A percentile compares a stretch with the other conserved stretches of the same genome.
These are phyloP conservation scores for Ceratobasidium sp. DNA, from an alignment of 1,284 basidiomycete genomes.

Conservation along the genomic window DNA sequence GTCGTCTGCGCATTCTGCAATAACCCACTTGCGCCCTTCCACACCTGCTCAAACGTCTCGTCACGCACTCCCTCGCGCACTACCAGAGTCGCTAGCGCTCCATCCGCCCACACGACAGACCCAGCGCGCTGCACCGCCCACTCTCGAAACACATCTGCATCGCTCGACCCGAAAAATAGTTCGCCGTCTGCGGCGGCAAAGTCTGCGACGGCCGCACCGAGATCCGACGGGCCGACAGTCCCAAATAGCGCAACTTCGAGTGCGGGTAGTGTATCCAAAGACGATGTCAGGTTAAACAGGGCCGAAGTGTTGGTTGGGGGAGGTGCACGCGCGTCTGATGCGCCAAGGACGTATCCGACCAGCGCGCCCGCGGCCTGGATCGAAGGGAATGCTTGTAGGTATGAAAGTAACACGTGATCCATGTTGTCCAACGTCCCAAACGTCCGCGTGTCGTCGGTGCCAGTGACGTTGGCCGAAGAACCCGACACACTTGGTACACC, in stretches of 20 bases:
- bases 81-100: conserved; percentile 61
- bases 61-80: conserved; percentile 63
- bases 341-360: conserved; percentile 61
- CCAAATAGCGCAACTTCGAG: conserved; percentile 73
- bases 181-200: conserved; percentile 63
- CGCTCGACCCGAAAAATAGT: conserved; percentile 69
- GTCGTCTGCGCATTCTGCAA: conserved; percentile 44
- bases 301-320: conserved; percentile 61
- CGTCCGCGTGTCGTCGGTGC: conserved; percentile 61
- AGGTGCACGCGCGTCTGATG: conserved; percentile 52
- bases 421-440: conserved; percentile 66
- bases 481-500: conserved; percentile 57
- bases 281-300: conserved; percentile 54
- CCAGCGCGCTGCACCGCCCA: conserved; percentile 64
- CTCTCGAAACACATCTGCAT: conserved; percentile 61
- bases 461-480: conserved; percentile 53
- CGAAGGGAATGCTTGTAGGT: conserved; percentile 63
- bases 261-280: conserved; percentile 61
- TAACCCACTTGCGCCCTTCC: conserved; percentile 57
- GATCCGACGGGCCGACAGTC: conserved; percentile 61
- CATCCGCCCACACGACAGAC: conserved; percentile 64
- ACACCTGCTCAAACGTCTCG: conserved; percentile 62
- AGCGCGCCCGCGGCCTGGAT: conserved; percentile 62
- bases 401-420: conserved; percentile 68
- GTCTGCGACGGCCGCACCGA: conserved; percentile 62